Base-by-base conservation (phyloP, 2,329 filamentous ascomycete genomes). In the Hypoxylon sp. region DNA sequence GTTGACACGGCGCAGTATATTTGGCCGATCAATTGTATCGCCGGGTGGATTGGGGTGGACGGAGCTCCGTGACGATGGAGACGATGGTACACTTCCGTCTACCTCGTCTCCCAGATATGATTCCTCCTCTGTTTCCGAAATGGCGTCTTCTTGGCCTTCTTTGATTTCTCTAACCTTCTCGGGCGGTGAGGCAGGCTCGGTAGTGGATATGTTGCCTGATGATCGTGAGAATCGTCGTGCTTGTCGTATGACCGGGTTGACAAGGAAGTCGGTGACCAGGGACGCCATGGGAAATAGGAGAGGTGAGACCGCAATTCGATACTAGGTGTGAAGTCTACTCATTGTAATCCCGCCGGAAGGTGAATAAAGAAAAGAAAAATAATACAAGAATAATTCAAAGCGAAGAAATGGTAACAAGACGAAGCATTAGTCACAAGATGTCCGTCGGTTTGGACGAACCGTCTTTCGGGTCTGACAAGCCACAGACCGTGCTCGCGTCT, bases 161-260 rank as follows among this genome's bases (percentile, higher is more conserved):
- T 69, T 70, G 4, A 32, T 50, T 32, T 70, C 64, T 47, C 44
- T 68, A 19, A 59, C 76, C 57, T 72, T 70, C 79, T 78, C 73
- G 76, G 75, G 71, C 78, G 79, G 70, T 75, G 74, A 73, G 67
- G 73, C 82, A 72, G 70, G 78, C 19, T 78, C 76, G 70, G 70
- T 71, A 71, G 69, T 79, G 73, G 78, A 65, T 65, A 76, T 73
- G 68, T 80, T 77, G 57, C 76, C 73, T 39, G 70, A 74, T 32
- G 75, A 75, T 52, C 73, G 74, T 48, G 89, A 90, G 75, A 91
- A 87, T 70, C 88, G 87, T 69, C 88, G 87, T 74, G 88, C 89
- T 79, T 91, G 88, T 77, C 88, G 87, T 72, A 91, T 80, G 74
- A 91, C 88, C 64, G 89, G 88, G 69, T 89, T 89, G 79, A 91